Evolutionary conservation across 1,139 yeast genomes (phyloP).

Genomic region (Taiozyma onychis): DNA sequence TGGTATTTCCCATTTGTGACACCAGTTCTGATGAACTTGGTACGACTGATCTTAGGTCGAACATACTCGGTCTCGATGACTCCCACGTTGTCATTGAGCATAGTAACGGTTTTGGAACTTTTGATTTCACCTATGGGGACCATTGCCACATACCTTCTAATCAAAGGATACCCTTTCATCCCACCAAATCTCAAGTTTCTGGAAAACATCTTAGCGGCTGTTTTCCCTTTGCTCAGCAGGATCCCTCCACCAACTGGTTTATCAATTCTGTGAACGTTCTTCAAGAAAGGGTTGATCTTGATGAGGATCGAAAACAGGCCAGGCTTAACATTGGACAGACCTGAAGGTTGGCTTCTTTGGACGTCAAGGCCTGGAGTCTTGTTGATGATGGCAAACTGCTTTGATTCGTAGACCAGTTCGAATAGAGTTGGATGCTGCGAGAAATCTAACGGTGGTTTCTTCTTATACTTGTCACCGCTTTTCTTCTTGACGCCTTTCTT

Average conservation of each 20-base stretch:
- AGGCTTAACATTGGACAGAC: not conserved
- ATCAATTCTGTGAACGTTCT: constrained; percentile 32
- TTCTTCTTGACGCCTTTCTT: not conserved
- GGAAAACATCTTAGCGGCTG: constrained; percentile 28
- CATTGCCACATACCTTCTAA: constrained; percentile 18
- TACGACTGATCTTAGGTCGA: not conserved
- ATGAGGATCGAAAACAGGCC: constrained; percentile 12
- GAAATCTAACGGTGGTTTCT: not conserved
- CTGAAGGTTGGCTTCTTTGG: constrained; percentile 2
- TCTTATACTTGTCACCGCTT: not conserved
- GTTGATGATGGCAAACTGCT: constrained; percentile 15
- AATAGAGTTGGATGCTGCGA: constrained; percentile 3
- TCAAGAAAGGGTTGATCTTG: constrained; percentile 13
- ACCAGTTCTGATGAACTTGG: not conserved
- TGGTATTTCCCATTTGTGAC: not conserved
- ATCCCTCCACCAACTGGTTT: constrained; percentile 34
- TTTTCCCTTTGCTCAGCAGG: constrained; percentile 27
- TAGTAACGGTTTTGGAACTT: constrained; percentile 4
- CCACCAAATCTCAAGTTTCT: constrained; percentile 29
- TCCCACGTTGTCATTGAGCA: constrained; percentile 8
- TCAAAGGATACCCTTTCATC: constrained; percentile 26
- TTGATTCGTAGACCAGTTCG: constrained; percentile 8
- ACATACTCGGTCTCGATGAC: constrained; percentile 12
- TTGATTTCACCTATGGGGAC: not conserved
- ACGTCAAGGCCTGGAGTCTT: constrained; percentile 17